phyloP scores from a whole-genome alignment of 2,329 filamentous ascomycete genomes.

The Zasmidium citrigriseum region DNA sequence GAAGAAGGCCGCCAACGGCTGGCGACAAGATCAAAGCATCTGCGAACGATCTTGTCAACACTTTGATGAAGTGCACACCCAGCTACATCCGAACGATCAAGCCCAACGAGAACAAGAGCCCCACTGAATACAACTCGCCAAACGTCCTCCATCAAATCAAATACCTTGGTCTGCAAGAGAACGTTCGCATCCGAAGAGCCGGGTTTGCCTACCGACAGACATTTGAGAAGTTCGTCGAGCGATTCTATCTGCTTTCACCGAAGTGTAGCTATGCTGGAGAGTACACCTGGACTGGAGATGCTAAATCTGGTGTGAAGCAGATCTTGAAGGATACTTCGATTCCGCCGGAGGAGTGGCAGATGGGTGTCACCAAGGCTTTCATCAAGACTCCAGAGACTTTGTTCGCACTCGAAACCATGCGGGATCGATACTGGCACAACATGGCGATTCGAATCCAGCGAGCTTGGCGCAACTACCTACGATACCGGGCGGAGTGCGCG shows the following conservation, averaged over 20 bases:
- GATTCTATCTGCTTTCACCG: conserved; percentile 92
- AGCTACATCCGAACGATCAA: conserved; percentile 99
- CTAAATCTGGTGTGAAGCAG: conserved; percentile 82
- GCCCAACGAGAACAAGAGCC: conserved; percentile 98
- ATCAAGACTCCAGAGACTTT: conserved; percentile 97
- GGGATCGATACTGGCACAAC: conserved; percentile 98
- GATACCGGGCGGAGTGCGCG: conserved; percentile 88
- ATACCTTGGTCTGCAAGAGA: conserved; percentile 98
- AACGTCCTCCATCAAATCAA: conserved; percentile 99
- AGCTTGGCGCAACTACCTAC: conserved; percentile 93
- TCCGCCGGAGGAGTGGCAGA: conserved; percentile 91
- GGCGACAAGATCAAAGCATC: conserved; percentile 95
- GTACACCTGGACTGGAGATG: conserved; percentile 91
- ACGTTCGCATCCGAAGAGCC: conserved; percentile 93
- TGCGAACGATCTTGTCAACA: conserved; percentile 91
- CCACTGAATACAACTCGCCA: conserved; percentile 83
- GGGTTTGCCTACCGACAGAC: conserved; percentile 96
- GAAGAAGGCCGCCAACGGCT: conserved; percentile 87
- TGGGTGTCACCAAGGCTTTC: conserved; percentile 95
- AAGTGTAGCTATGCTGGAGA: conserved; percentile 96
- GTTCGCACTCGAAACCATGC: conserved; percentile 96
- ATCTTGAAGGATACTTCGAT: conserved; percentile 97
- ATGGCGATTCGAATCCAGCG: conserved; percentile 98
- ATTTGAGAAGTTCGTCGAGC: conserved; percentile 97
- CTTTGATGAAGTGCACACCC: conserved; percentile 94